Percentiles rank a stretch among this genome's conserved stretches.
Conservation (phyloP, 805 yeast genomes). For the Myxozyma sirexii region DNA sequence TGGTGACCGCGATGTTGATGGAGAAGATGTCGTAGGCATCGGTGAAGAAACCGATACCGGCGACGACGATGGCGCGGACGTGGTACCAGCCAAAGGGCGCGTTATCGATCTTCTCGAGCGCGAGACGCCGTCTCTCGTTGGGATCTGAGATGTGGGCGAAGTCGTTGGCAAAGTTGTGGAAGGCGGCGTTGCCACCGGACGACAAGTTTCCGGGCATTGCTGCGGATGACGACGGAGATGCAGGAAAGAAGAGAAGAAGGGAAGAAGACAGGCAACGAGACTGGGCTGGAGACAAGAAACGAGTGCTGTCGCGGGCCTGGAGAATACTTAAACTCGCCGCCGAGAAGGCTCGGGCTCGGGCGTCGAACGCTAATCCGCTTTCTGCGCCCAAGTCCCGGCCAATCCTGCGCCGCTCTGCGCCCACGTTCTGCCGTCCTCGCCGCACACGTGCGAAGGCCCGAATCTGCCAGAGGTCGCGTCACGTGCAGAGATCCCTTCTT, state of each 20-base stretch:
- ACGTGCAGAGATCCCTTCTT: not conserved
- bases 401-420: not conserved
- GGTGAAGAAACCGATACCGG: slow-evolving; percentile 92
- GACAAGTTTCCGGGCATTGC: slow-evolving; percentile 15
- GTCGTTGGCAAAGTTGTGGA: slow-evolving; percentile 57
- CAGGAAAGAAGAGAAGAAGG: slow-evolving; percentile 1
- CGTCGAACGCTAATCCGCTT: slow-evolving; percentile 5
- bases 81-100: slow-evolving; percentile 65
- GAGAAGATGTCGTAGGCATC: slow-evolving; percentile 93
- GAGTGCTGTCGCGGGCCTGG: not conserved
- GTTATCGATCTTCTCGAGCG: slow-evolving; percentile 60
- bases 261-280: too few relatives aligned
- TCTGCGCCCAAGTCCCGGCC: not conserved
- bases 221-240: not conserved
- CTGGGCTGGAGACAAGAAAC: too few relatives aligned
- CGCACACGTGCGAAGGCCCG: slow-evolving; percentile 8
- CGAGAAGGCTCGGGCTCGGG: not conserved
- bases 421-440: not conserved
- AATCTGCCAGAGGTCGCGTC: not conserved
- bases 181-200: slow-evolving; percentile 59
- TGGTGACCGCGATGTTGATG: slow-evolving; percentile 76
- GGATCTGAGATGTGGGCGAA: slow-evolving; percentile 62
- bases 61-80: slow-evolving; percentile 42
- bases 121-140: slow-evolving; percentile 60
- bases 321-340: not conserved